These are phyloP conservation scores for Solanum hybrid DNA, from an alignment of 305 asterid genomes.

Conservation along the genomic window DNA sequence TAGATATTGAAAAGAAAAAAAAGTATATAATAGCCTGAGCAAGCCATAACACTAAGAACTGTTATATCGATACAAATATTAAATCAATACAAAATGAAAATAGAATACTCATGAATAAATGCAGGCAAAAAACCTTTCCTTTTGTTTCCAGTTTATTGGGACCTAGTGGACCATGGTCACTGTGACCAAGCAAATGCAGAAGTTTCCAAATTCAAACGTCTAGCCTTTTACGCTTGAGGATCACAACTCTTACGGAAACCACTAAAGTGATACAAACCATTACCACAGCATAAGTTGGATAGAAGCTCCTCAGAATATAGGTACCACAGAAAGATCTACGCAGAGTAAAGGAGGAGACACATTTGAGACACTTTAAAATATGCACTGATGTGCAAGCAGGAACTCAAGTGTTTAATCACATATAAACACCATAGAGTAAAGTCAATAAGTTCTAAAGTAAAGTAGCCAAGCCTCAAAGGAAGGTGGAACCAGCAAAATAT, in stretches of 20 bases:
- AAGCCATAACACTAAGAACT: neutral
- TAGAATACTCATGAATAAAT: neutral
- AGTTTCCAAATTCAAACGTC: neutral
- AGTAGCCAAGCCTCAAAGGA: neutral
- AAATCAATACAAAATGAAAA: neutral
- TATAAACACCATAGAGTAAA: neutral
- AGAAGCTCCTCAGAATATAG: neutral
- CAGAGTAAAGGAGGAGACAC: neutral
- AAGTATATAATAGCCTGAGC: neutral
- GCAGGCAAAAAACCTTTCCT: neutral
- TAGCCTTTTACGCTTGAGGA: neutral
- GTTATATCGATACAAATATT: neutral
- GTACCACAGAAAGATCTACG: neutral
- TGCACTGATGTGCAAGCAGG: neutral
- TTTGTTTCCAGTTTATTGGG: neutral
- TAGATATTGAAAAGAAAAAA: neutral
- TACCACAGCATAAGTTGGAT: neutral
- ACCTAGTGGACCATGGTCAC: neutral
- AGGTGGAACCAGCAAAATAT: neutral
- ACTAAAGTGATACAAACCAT: neutral
- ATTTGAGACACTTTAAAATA: neutral
- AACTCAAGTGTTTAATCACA: neutral
- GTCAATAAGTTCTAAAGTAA: neutral
- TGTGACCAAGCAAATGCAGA: neutral
- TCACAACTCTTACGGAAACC: neutral